Evolutionary conservation across 2,329 filamentous ascomycete species (phyloP).

Genomic region (Periconia sp.): DNA sequence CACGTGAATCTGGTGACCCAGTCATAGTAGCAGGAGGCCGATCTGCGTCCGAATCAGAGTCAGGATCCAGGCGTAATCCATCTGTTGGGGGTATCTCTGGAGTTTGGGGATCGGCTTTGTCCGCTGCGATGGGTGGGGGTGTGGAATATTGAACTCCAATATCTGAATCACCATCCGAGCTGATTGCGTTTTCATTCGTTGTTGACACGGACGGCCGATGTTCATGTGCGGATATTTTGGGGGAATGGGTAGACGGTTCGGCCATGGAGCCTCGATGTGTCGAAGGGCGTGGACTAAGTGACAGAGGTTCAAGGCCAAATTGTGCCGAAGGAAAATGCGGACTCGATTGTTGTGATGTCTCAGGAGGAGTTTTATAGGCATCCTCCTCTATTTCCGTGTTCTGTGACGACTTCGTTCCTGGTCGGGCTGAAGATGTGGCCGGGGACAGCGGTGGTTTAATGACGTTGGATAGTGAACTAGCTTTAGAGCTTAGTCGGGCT

Average conservation of each 20-base stretch:
- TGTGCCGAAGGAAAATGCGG: conserved; percentile 31
- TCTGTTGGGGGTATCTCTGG: conserved; percentile 26
- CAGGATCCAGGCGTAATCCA: conserved; percentile 24
- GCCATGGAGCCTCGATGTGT: conserved; percentile 33
- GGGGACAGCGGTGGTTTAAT: conserved; percentile 38
- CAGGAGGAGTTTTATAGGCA: conserved; percentile 50
- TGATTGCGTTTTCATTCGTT: conserved; percentile 27
- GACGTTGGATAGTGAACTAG: conserved; percentile 33
- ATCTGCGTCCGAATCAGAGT: conserved; percentile 35
- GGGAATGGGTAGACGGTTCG: conserved; percentile 39
- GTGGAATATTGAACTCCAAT: conserved; percentile 33
- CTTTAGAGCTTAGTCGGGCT: conserved; percentile 39
- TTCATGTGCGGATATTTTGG: conserved; percentile 32
- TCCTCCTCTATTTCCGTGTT: conserved; percentile 44
- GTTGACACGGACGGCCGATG: conserved; percentile 39
- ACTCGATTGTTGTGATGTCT: conserved; percentile 42
- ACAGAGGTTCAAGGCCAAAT: conserved; percentile 35
- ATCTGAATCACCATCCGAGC: conserved; percentile 36
- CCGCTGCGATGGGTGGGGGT: conserved; percentile 31
- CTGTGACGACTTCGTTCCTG: conserved; percentile 39
- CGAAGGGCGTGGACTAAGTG: conserved; percentile 33
- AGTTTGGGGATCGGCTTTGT: conserved; percentile 22
- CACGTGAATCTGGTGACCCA: conserved; percentile 57
- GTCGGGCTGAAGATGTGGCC: conserved; percentile 25
- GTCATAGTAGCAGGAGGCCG: conserved; percentile 25